phyloP scores from a whole-genome alignment of 306 rosid species.

The Vigna radiata region DNA sequence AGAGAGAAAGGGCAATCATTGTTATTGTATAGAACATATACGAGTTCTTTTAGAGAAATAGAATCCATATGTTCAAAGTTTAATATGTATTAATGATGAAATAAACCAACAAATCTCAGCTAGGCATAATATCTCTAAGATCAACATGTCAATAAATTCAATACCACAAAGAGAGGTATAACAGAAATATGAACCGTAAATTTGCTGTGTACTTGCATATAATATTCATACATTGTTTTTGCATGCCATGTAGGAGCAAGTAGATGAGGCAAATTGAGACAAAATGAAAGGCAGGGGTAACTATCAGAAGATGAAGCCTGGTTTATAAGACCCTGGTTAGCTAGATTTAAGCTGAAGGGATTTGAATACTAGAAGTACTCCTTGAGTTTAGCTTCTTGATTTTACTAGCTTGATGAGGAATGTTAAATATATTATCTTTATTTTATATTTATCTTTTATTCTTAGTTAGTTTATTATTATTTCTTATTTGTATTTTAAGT shows the following conservation, averaged over 20 bases:
- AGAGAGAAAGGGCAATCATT: not conserved
- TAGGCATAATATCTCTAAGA: conserved; percentile 25
- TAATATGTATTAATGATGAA: conserved; percentile 28
- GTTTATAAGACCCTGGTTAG: not conserved
- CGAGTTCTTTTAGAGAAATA: conserved; percentile 33
- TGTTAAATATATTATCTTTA: too few species aligned
- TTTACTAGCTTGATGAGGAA: not conserved
- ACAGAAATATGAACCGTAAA: not conserved
- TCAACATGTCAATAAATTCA: conserved; percentile 26
- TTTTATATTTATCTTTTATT: too few species aligned
- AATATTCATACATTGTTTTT: conserved; percentile 9
- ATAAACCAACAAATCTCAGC: conserved; percentile 3
- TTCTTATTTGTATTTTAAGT: too few species aligned
- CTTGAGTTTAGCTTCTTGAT: not conserved
- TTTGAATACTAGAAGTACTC: conserved; percentile 2
- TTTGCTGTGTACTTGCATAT: conserved; percentile 5
- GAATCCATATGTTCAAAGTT: conserved; percentile 19
- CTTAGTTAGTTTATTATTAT: too few species aligned
- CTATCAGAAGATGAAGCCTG: not conserved
- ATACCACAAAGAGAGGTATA: not conserved
- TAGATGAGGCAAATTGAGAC: not conserved
- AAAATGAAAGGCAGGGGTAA: conserved; percentile 1
- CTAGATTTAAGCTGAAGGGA: not conserved
- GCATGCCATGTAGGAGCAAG: not conserved
- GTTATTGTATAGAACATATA: not conserved